These are phyloP conservation scores for Petrea volubilis DNA, from an alignment of 257 asterid genomes.

Conservation along the genomic window DNA sequence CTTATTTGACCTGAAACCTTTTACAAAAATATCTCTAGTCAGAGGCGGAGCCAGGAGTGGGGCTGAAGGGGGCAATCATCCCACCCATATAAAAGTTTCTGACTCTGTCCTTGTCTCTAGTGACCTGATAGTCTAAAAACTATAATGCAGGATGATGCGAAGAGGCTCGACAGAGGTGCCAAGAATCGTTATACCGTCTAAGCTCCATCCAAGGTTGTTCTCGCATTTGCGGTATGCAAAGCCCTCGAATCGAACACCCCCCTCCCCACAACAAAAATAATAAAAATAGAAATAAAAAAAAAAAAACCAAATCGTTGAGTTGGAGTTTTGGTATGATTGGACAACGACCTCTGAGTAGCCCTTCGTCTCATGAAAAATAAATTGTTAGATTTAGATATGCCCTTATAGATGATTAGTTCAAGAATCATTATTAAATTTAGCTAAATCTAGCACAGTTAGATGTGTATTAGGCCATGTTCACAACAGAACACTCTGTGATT, in stretches of 20 bases:
- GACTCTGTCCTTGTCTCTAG: background rate
- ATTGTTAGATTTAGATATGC: too few relatives aligned
- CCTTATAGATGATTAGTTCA: too few relatives aligned
- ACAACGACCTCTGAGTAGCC: background rate
- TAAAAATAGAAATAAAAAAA: background rate
- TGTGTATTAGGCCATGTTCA: too few relatives aligned
- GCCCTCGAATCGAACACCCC: background rate
- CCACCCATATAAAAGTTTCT: too few relatives aligned
- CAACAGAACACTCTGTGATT: too few relatives aligned
- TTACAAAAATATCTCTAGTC: too few relatives aligned
- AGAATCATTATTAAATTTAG: too few relatives aligned
- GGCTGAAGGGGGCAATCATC: too few relatives aligned
- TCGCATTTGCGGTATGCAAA: too few relatives aligned
- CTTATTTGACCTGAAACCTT: background rate
- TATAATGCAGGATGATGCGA: slow-evolving; percentile 65
- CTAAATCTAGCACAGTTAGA: too few relatives aligned
- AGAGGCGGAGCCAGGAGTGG: too few relatives aligned
- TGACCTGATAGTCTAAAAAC: background rate
- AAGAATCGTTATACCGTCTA: slow-evolving; percentile 62
- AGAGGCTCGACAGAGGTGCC: slow-evolving; percentile 52
- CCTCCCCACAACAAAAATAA: background rate
- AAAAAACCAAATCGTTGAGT: background rate
- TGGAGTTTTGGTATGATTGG: slow-evolving; percentile 8
- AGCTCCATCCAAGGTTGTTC: background rate
- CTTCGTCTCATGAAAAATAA: background rate